These are phyloP conservation scores for Annulohypoxylon nitens DNA, from an alignment of 495 filamentous ascomycete genomes.

Conservation along the genomic window DNA sequence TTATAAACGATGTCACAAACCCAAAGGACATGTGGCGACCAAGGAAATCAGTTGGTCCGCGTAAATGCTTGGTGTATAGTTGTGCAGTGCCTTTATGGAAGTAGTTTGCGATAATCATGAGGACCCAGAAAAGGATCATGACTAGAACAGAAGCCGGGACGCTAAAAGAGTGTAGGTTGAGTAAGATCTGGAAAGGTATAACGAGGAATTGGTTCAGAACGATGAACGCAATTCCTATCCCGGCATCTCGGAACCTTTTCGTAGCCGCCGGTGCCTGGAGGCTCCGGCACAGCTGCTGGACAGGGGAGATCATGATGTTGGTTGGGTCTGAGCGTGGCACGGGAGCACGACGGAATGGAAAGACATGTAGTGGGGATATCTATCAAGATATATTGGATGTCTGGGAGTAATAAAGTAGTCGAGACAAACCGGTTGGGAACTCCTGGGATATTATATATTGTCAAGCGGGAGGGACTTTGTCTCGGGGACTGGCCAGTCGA, in stretches of 20 bases:
- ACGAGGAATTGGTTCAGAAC: slow-evolving; percentile 41
- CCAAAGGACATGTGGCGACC: slow-evolving; percentile 65
- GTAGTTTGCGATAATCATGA: slow-evolving; percentile 39
- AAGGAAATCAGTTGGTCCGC: slow-evolving; percentile 56
- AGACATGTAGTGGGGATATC: slow-evolving; percentile 39
- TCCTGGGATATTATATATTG: slow-evolving; percentile 29
- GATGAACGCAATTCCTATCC: slow-evolving; percentile 43
- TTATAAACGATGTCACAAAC: slow-evolving; percentile 61
- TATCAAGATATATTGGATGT: slow-evolving; percentile 20
- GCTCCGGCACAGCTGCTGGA: slow-evolving; percentile 41
- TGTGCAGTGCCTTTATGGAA: slow-evolving; percentile 34
- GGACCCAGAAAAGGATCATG: slow-evolving; percentile 38
- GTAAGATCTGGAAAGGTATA: slow-evolving; percentile 41
- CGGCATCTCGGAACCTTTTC: slow-evolving; percentile 47
- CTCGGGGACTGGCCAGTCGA: slow-evolving; percentile 1
- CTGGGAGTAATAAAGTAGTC: slow-evolving; percentile 32
- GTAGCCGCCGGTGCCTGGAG: slow-evolving; percentile 38
- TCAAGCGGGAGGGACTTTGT: slow-evolving; percentile 26
- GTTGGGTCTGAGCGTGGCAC: slow-evolving; percentile 29
- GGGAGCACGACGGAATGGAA: slow-evolving; percentile 28
- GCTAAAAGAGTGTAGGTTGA: slow-evolving; percentile 46
- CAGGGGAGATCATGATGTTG: slow-evolving; percentile 31
- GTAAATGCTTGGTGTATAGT: slow-evolving; percentile 54
- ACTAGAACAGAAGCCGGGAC: slow-evolving; percentile 49
- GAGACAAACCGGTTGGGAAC: slow-evolving; percentile 16